These are phyloP conservation scores for Phytophthora lateralis DNA, from an alignment of 352 stramenopile species.

Conservation along the genomic window DNA sequence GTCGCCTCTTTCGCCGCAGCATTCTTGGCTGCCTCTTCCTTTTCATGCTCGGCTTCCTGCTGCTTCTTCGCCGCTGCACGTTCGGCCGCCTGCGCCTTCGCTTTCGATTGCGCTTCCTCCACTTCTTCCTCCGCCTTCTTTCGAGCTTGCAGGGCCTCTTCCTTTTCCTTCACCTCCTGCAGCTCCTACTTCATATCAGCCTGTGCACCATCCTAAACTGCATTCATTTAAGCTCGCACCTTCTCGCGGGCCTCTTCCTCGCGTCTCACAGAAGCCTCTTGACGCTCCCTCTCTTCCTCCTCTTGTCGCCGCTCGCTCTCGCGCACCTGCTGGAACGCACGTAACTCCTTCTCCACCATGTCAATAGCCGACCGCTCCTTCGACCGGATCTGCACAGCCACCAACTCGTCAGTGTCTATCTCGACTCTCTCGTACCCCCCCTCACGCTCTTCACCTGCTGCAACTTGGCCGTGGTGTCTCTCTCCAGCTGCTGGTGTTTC, in stretches of 20 bases:
- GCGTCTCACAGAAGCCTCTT: conserved; percentile 37
- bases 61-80: conserved; percentile 33
- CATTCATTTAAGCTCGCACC: conserved; percentile 17
- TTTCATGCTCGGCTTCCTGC: conserved; percentile 39
- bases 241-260: conserved; percentile 48
- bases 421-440: not conserved
- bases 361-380: conserved; percentile 51
- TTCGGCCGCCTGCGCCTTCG: conserved; percentile 34
- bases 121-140: conserved; percentile 29
- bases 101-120: conserved; percentile 43
- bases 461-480: conserved; percentile 38
- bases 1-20: conserved; percentile 39
- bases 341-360: conserved; percentile 52
- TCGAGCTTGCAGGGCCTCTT: conserved; percentile 34
- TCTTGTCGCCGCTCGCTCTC: conserved; percentile 39
- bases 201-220: not conserved
- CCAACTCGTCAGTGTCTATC: not conserved
- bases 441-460: conserved; percentile 33
- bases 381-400: conserved; percentile 33
- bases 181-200: conserved; percentile 15
- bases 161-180: conserved; percentile 30
- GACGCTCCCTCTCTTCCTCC: conserved; percentile 35
- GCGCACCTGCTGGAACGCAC: conserved; percentile 47
- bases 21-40: conserved; percentile 42
- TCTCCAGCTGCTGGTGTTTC: conserved; percentile 45